Evolutionary conservation across 192 early-diverging fungal species (phyloP), one percentile per base, ranked within the genome.

Genomic region (Jimgerdemannia lactiflua): DNA sequence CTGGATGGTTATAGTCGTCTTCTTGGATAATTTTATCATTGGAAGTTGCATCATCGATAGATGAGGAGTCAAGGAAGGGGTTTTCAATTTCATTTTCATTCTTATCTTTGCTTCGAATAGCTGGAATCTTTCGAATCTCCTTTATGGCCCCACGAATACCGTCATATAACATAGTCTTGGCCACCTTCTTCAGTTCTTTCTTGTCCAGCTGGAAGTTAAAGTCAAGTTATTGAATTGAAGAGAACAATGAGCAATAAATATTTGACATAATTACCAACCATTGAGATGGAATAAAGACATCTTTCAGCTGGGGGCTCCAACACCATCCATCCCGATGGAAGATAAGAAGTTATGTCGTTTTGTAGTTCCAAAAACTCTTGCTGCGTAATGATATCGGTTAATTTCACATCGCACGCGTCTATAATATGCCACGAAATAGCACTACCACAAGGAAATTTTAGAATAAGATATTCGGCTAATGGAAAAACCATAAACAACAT

Each of bases 1-100:
- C 70, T 66, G 39, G 70, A 6, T 77, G 49, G 49, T 59, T 59
- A 59, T 59, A 59, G 2, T 59, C 49, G 49, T 59, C 49, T 59
- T 59, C 49, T 59, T 59, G 49, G 49, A 59, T 59, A 59, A 59
- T 59, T 59, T 59, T 59, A 59, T 59, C 49, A 59, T 59, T 2
- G 14, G 49, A 59, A 59, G 49, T 59, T 59, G 49, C 2, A 59
- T 59, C 49, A 59, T 59, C 2, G 49, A 59, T 59, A 59, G 2
- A 59, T 59, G 0, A 2, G 49, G 49, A 59, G 49, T 59, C 49
- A 59, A 59, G 49, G 2, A 59, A 59, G 49, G 49, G 49, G 49
- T 59, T 59, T 59, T 54, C 49, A 11, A 7, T 54, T 54, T 59
- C 49, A 2, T 59, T 59, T 59, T 59, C 49, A 2, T 59, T 59